A percentile compares a stretch with the other conserved stretches of the same genome.
phyloP scores from a whole-genome alignment of 257 asterid species.

The Solanum clarkiae region DNA sequence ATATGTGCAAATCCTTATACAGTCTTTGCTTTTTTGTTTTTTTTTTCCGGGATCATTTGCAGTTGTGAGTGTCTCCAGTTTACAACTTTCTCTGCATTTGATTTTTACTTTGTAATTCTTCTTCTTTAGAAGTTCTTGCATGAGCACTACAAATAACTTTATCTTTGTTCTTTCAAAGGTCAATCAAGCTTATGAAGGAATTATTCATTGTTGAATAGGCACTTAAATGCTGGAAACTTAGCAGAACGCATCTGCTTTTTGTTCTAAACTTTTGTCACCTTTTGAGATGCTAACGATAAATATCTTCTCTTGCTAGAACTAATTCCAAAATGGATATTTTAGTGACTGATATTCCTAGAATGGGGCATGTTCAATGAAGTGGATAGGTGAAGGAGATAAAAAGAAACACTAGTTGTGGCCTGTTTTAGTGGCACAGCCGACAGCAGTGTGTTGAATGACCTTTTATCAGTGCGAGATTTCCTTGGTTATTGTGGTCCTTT shows the following conservation, averaged over 20 bases:
- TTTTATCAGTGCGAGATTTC: not conserved
- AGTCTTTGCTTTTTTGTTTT: not conserved
- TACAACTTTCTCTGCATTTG: not conserved
- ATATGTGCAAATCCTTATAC: not conserved
- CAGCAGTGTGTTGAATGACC: not conserved
- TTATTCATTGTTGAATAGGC: not conserved
- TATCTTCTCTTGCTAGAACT: not conserved
- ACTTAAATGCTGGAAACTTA: not conserved
- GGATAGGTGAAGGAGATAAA: not conserved
- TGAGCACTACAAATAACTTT: not conserved
- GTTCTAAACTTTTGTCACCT: not conserved
- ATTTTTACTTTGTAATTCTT: not conserved
- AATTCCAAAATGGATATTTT: not conserved
- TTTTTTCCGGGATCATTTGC: not conserved
- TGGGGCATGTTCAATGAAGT: not conserved
- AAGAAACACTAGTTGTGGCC: not conserved
- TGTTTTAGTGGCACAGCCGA: not conserved
- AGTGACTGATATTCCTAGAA: not conserved
- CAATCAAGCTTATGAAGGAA: not conserved
- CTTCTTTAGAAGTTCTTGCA: not conserved
- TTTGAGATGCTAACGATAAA: not conserved
- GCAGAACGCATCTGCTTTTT: not conserved
- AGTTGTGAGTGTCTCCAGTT: not conserved
- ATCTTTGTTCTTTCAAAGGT: not conserved
- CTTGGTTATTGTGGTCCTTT: not conserved